Conservation (phyloP, 768 basidiomycete species). For the Lactifluus rugatus region DNA sequence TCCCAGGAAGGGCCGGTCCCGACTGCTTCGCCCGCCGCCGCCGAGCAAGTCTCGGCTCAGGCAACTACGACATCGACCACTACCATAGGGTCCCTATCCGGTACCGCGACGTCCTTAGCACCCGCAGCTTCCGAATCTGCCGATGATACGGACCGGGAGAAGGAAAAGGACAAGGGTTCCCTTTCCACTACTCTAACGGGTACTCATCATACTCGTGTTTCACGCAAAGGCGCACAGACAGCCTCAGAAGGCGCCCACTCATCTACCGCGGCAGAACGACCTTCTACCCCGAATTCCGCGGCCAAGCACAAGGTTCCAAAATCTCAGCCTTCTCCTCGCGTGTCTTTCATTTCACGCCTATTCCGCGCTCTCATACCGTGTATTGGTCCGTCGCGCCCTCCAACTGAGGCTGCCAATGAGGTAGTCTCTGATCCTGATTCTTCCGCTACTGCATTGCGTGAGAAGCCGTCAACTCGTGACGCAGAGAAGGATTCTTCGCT, state of each 20-base stretch:
- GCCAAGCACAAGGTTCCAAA: constrained; percentile 20
- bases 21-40: neutral
- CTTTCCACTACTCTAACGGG: constrained; percentile 34
- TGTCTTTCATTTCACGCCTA: constrained; percentile 51
- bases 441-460: constrained; percentile 21
- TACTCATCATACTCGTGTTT: constrained; percentile 32
- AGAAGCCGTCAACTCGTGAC: constrained; percentile 24
- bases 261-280: constrained; percentile 23
- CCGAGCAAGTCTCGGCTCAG: constrained; percentile 12
- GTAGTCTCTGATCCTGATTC: constrained; percentile 21
- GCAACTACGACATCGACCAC: constrained; percentile 13
- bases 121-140: constrained; percentile 26
- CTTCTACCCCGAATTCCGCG: constrained; percentile 17
- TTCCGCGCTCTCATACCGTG: constrained; percentile 59
- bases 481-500: constrained; percentile 16
- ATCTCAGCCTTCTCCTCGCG: constrained; percentile 31
- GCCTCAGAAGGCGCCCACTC: constrained; percentile 29
- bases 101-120: constrained; percentile 24
- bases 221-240: constrained; percentile 25
- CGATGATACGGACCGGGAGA: constrained; percentile 31
- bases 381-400: constrained; percentile 39
- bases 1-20: constrained; percentile 24
- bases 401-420: constrained; percentile 35
- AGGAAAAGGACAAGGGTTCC: constrained; percentile 40
- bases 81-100: constrained; percentile 13